Evolutionary conservation across 495 filamentous ascomycete genomes (phyloP).

Genomic region (Hypoxylon subgilvum): DNA sequence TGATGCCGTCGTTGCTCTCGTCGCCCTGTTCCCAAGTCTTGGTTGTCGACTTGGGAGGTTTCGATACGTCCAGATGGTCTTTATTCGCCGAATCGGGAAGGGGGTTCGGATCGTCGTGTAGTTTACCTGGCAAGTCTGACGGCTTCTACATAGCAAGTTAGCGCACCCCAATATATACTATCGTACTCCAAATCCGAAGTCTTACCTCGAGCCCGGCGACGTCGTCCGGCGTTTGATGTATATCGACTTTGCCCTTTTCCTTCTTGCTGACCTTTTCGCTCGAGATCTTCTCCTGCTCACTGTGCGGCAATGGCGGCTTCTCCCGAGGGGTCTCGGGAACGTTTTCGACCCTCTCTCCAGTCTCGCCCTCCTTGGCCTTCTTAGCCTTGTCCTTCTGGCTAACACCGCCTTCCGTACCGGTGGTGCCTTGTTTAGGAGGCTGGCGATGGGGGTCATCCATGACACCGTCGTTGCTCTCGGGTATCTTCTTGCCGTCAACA

Average conservation of each 20-base stretch:
- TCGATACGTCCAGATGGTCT: conserved; percentile 70
- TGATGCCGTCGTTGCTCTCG: conserved; percentile 65
- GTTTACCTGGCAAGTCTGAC: conserved; percentile 75
- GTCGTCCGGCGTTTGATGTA: conserved; percentile 47
- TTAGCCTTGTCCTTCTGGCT: conserved; percentile 79
- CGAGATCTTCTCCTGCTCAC: conserved; percentile 67
- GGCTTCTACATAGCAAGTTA: conserved; percentile 69
- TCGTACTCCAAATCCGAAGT: background rate
- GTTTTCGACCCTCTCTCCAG: conserved; percentile 69
- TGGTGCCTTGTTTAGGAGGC: conserved; percentile 80
- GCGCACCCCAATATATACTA: background rate
- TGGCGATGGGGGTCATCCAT: conserved; percentile 83
- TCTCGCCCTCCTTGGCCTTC: conserved; percentile 63
- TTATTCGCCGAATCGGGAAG: conserved; percentile 70
- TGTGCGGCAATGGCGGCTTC: conserved; percentile 78
- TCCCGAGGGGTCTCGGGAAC: conserved; percentile 83
- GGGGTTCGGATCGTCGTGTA: conserved; percentile 78
- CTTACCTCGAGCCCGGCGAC: conserved; percentile 73
- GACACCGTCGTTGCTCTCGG: conserved; percentile 80
- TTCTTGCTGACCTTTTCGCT: conserved; percentile 48
- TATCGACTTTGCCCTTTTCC: conserved; percentile 50
- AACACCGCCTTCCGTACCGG: conserved; percentile 85
- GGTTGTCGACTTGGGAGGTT: conserved; percentile 49
- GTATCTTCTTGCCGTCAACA: conserved; percentile 72
- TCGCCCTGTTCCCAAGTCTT: conserved; percentile 38